These are phyloP conservation scores for Eucommia ulmoides DNA, from an alignment of 257 asterid species.

Conservation along the genomic window DNA sequence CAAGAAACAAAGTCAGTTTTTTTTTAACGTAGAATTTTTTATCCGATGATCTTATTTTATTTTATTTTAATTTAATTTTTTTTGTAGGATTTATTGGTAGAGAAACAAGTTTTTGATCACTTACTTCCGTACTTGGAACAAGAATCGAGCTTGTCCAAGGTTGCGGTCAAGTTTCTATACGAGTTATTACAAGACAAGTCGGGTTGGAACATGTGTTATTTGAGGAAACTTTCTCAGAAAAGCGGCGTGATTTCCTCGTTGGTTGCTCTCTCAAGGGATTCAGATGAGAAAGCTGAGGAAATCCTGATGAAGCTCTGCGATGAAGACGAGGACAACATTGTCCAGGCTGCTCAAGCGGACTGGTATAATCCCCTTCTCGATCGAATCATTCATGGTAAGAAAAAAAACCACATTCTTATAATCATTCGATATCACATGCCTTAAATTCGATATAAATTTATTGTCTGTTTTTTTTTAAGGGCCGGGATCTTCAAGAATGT, in stretches of 20 bases:
- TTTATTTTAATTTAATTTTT: background rate
- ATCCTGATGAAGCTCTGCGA: conserved; percentile 38
- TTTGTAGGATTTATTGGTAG: conserved; percentile 28
- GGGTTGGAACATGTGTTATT: conserved; percentile 31
- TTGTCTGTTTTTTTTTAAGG: conserved; percentile 36
- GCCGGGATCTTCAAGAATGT: conserved; percentile 27
- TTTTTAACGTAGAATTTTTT: background rate
- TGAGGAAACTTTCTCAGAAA: conserved; percentile 29
- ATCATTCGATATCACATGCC: too few relatives aligned
- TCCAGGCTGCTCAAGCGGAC: conserved; percentile 37
- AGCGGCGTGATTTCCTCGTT: conserved; percentile 22
- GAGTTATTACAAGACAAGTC: conserved; percentile 40
- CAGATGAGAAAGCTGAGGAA: conserved; percentile 22
- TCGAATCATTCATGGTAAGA: conserved; percentile 31
- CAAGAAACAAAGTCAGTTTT: conserved; percentile 43
- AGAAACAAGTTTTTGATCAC: conserved; percentile 37
- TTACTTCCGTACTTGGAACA: conserved; percentile 19
- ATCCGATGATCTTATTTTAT: background rate
- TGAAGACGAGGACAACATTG: conserved; percentile 29
- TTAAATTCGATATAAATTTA: too few relatives aligned
- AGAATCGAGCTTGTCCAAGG: conserved; percentile 18
- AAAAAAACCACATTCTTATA: too few relatives aligned
- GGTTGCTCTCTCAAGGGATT: conserved; percentile 20
- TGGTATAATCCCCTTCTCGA: conserved; percentile 43
- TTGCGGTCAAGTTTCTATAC: conserved; percentile 35